phyloP scores from a whole-genome alignment of 257 asterid genomes.

The Paulownia fortunei region DNA sequence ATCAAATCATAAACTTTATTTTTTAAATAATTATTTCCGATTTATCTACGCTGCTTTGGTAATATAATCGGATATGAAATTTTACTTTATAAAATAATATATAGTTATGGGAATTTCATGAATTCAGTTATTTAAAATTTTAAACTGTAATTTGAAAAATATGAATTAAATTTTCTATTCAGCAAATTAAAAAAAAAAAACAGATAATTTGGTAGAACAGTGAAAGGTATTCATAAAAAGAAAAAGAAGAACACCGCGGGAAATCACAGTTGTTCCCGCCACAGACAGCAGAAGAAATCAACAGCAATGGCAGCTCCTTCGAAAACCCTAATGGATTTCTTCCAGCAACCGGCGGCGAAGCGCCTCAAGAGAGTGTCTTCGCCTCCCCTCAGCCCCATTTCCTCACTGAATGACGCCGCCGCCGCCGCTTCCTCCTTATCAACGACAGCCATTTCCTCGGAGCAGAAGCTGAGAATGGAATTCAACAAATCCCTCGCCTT shows the following conservation, averaged over 20 bases:
- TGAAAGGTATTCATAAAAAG: neutral
- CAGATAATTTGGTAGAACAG: neutral
- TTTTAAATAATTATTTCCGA: too few relatives aligned
- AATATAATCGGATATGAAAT: too few relatives aligned
- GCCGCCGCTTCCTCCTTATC: constrained; percentile 37
- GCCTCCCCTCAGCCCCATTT: constrained; percentile 35
- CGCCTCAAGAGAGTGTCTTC: constrained; percentile 65
- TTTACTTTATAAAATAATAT: too few relatives aligned
- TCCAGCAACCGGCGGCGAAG: constrained; percentile 79
- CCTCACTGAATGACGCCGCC: constrained; percentile 38
- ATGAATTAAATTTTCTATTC: too few relatives aligned
- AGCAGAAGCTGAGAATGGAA: constrained; percentile 72
- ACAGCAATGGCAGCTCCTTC: constrained; percentile 56
- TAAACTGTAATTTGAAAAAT: too few relatives aligned
- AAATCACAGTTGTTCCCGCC: constrained; percentile 31
- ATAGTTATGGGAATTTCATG: too few relatives aligned
- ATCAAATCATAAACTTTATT: too few relatives aligned
- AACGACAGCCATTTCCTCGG: constrained; percentile 45
- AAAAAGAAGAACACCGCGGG: neutral
- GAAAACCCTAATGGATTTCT: constrained; percentile 74
- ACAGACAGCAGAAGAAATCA: constrained; percentile 8
- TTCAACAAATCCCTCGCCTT: constrained; percentile 75
- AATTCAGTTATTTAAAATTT: too few relatives aligned
- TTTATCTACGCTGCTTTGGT: too few relatives aligned
- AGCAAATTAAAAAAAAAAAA: neutral